A percentile compares a stretch with the other conserved stretches of the same genome.
These are phyloP conservation scores for Aotearoamyces nothofagi DNA, from an alignment of 2,329 filamentous ascomycete genomes.

Conservation along the genomic window DNA sequence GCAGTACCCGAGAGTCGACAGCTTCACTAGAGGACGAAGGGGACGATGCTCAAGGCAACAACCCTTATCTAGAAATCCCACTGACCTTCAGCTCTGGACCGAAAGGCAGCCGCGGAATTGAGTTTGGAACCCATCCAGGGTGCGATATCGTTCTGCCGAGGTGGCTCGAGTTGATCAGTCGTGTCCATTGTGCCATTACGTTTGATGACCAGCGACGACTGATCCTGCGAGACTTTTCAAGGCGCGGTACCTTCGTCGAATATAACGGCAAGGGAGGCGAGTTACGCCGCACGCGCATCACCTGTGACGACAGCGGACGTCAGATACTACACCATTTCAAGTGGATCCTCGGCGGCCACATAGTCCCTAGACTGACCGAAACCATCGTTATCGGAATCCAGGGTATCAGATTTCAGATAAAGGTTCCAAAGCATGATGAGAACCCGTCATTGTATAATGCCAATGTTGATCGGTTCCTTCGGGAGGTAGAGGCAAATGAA, in stretches of 20 bases:
- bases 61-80: conserved; percentile 2
- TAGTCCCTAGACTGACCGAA: neutral
- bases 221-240: conserved; percentile 5
- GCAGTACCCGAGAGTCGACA: neutral
- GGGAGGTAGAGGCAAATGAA: conserved; percentile 1
- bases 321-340: neutral
- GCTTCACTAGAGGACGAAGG: no score
- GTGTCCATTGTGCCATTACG: conserved; percentile 3
- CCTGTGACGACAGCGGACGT: conserved; percentile 5
- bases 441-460: conserved; percentile 4
- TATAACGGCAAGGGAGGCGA: conserved; percentile 5
- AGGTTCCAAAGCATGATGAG: conserved; percentile 1
- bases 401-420: conserved; percentile 1
- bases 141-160: conserved; percentile 6
- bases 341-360: neutral
- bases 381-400: neutral
- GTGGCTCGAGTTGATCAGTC: conserved; percentile 1
- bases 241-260: conserved; percentile 4
- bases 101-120: neutral
- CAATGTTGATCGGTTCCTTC: conserved; percentile 6
- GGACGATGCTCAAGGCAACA: conserved; percentile 3
- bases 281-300: conserved; percentile 3
- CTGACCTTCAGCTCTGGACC: conserved; percentile 1
- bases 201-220: conserved; percentile 7
- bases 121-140: conserved; percentile 1